These are phyloP conservation scores for Geotrichum reessii DNA, from an alignment of 1,139 yeast genomes.

Conservation along the genomic window DNA sequence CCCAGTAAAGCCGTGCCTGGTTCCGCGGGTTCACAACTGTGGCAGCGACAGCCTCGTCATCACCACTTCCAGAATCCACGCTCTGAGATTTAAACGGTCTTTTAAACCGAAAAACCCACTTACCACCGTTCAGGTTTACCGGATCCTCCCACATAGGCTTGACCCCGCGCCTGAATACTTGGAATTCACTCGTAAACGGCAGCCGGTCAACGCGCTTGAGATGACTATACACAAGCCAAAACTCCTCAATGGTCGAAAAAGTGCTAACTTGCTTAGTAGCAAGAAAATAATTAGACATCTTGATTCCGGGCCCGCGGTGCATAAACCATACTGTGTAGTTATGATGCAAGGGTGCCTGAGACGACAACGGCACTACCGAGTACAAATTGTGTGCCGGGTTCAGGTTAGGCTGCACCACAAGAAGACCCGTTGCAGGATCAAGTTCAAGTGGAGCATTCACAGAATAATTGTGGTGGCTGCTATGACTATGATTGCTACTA, in stretches of 20 bases:
- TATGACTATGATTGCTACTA: background rate
- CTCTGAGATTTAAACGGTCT: conserved; percentile 27
- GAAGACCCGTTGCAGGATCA: conserved; percentile 18
- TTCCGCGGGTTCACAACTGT: conserved; percentile 21
- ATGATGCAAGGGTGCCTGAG: conserved; percentile 21
- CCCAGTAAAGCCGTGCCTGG: conserved; percentile 34
- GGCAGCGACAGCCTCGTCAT: conserved; percentile 8
- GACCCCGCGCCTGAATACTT: conserved; percentile 57
- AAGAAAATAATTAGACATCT: conserved; percentile 33
- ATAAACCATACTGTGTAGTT: conserved; percentile 37
- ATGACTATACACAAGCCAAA: conserved; percentile 51
- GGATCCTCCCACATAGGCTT: conserved; percentile 74
- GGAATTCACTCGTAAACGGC: conserved; percentile 53
- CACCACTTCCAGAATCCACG: conserved; percentile 3
- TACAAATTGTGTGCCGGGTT: conserved; percentile 18
- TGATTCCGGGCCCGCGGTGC: conserved; percentile 37
- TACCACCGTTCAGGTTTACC: conserved; percentile 55
- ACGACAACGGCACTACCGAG: background rate
- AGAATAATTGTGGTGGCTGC: background rate
- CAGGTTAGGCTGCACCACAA: conserved; percentile 21
- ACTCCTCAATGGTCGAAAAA: conserved; percentile 50
- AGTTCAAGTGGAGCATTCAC: conserved; percentile 3
- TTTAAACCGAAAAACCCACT: conserved; percentile 55
- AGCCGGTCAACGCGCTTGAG: conserved; percentile 47
- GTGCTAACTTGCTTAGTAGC: conserved; percentile 35